Conservation (phyloP, 2,329 filamentous ascomycete species). For the Xylaria sp. region DNA sequence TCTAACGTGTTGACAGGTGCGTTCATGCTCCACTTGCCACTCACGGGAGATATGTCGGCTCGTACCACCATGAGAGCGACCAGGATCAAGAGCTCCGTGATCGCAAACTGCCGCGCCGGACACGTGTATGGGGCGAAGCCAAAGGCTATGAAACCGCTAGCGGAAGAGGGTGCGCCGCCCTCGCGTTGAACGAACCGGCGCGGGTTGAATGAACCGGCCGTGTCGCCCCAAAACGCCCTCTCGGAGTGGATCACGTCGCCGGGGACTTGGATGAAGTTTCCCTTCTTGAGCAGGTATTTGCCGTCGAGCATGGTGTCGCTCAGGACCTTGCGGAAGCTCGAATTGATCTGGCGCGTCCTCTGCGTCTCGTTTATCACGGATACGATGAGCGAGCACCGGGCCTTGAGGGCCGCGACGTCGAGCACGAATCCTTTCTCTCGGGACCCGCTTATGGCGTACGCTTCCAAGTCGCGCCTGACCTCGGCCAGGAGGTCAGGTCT, state of each 20-base stretch:
- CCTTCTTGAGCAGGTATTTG: conserved; percentile 42
- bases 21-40: conserved; percentile 7
- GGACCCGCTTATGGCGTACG: conserved; percentile 33
- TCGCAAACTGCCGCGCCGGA: conserved; percentile 39
- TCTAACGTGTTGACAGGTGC: conserved; percentile 8
- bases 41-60: conserved; percentile 29
- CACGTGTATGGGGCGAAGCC: conserved; percentile 36
- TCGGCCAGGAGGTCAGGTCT: conserved; percentile 45
- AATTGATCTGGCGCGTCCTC: conserved; percentile 36
- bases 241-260: conserved; percentile 33
- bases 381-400: conserved; percentile 43
- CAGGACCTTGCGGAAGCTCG: conserved; percentile 39
- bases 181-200: background rate
- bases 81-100: conserved; percentile 37
- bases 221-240: conserved; percentile 40
- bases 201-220: conserved; percentile 22
- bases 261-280: conserved; percentile 42
- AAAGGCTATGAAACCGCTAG: conserved; percentile 29
- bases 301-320: conserved; percentile 43
- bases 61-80: conserved; percentile 34
- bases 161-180: conserved; percentile 17
- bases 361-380: conserved; percentile 47
- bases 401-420: conserved; percentile 43
- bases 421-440: conserved; percentile 31
- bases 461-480: conserved; percentile 47